Evolutionary conservation across 768 basidiomycete genomes (phyloP).

Genomic region (Xanthoconium purpureum): DNA sequence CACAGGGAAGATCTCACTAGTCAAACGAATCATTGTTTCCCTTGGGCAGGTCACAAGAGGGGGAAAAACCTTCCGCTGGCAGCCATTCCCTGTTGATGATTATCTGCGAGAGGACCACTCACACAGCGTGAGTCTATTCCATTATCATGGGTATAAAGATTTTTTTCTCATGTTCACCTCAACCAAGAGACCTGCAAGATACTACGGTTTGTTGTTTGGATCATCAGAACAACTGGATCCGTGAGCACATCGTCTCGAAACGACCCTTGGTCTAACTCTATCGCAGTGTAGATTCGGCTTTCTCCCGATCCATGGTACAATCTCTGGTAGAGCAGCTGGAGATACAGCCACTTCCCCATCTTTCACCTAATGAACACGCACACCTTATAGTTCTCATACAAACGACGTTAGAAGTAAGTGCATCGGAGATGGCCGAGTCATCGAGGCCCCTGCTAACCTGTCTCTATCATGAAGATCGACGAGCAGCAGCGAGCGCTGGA

Average conservation of each 20-base stretch:
- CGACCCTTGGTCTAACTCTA: slow-evolving; percentile 3
- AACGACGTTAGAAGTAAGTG: slow-evolving; percentile 77
- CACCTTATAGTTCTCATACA: slow-evolving; percentile 83
- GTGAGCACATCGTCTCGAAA: slow-evolving; percentile 35
- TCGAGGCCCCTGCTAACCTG: background rate
- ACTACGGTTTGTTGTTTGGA: slow-evolving; percentile 55
- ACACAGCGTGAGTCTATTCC: slow-evolving; percentile 19
- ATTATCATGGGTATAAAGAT: background rate
- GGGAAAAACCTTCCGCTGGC: slow-evolving; percentile 35
- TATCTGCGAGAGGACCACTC: slow-evolving; percentile 24
- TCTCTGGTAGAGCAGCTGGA: slow-evolving; percentile 66
- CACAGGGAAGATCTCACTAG: slow-evolving; percentile 78
- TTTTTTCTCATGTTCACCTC: background rate
- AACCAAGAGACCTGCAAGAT: slow-evolving; percentile 27
- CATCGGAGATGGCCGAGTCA: background rate
- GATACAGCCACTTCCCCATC: slow-evolving; percentile 57
- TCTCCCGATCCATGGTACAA: slow-evolving; percentile 58
- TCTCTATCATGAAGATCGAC: slow-evolving; percentile 58
- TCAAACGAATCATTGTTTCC: slow-evolving; percentile 75
- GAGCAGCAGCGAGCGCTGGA: slow-evolving; percentile 90
- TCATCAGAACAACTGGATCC: slow-evolving; percentile 39
- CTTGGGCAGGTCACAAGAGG: slow-evolving; percentile 42
- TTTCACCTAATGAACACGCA: slow-evolving; percentile 78
- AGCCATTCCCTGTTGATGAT: slow-evolving; percentile 54
- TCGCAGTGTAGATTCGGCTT: slow-evolving; percentile 48